phyloP scores from a whole-genome alignment of 2,329 filamentous ascomycete genomes.

The Huntiella abstrusa region DNA sequence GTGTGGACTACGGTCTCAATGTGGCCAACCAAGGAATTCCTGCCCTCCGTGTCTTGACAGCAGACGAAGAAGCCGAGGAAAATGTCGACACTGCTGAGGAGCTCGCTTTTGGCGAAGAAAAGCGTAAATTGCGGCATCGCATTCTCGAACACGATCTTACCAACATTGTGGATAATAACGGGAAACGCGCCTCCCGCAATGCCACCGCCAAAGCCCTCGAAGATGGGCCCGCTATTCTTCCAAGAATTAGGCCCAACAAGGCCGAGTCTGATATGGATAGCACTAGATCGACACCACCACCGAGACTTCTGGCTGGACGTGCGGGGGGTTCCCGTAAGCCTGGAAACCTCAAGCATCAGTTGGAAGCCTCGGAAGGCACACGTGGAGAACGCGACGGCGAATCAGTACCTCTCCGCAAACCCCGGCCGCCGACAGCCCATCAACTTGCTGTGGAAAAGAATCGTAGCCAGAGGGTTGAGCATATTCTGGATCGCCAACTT shows the following conservation, averaged over 20 bases:
- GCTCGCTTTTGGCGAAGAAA: conserved; percentile 49
- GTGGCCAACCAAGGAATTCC: conserved; percentile 54
- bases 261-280: conserved; percentile 32
- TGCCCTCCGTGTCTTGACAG: conserved; percentile 41
- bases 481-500: conserved; percentile 59
- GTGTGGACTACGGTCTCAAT: conserved; percentile 44
- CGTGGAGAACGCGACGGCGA: conserved; percentile 22
- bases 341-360: conserved; percentile 35
- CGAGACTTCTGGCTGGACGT: conserved; percentile 8
- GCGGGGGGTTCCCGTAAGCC: conserved; percentile 12
- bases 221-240: conserved; percentile 39
- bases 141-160: conserved; percentile 61
- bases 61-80: conserved; percentile 46
- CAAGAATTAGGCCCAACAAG: conserved; percentile 43
- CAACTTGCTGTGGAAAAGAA: conserved; percentile 67
- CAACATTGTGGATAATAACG: conserved; percentile 42
- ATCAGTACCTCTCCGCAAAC: conserved; percentile 39
- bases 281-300: conserved; percentile 23
- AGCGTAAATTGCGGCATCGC: conserved; percentile 54
- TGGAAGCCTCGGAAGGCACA: conserved; percentile 42
- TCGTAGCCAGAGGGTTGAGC: conserved; percentile 59
- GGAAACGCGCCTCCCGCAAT: conserved; percentile 31
- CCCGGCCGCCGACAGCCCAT: conserved; percentile 60
- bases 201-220: conserved; percentile 23
- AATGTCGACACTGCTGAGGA: conserved; percentile 59